phyloP scores from a whole-genome alignment of 2,329 filamentous ascomycete species.

The Beauveria sp. region DNA sequence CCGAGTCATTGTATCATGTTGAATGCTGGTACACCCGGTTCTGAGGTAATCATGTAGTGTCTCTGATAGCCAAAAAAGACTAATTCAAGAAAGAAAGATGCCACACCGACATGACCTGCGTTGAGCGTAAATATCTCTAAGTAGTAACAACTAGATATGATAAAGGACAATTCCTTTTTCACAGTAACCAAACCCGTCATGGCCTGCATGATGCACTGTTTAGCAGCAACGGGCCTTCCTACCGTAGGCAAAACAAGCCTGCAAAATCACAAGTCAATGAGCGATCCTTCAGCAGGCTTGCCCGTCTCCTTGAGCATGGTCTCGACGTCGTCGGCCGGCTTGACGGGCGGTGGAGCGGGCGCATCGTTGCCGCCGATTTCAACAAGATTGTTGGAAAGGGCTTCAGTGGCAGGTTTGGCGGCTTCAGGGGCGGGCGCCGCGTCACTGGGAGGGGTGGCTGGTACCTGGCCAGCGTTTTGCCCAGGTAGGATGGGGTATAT shows the following conservation, averaged over 20 bases:
- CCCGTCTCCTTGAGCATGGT: conserved; percentile 40
- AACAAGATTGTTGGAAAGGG: conserved; percentile 37
- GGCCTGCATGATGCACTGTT: conserved; percentile 3
- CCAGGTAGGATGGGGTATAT: conserved; percentile 81
- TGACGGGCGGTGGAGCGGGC: neutral
- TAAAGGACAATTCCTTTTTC: neutral
- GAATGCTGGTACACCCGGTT: neutral
- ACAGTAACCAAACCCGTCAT: neutral
- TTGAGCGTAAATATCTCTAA: conserved; percentile 6
- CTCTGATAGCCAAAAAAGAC: neutral
- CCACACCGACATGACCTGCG: conserved; percentile 6
- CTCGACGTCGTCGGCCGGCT: conserved; percentile 31
- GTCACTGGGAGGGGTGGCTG: conserved; percentile 49
- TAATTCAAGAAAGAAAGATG: neutral
- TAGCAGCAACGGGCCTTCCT: neutral
- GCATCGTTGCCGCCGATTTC: conserved; percentile 41
- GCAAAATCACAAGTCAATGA: conserved; percentile 41
- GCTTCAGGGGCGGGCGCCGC: conserved; percentile 5
- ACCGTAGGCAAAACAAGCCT: too few species aligned
- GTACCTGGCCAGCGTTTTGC: conserved; percentile 47
- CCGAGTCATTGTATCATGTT: conserved; percentile 4
- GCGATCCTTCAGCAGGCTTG: conserved; percentile 37
- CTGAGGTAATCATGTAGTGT: neutral
- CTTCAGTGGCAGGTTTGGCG: conserved; percentile 13
- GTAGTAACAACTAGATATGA: neutral